Percentiles rank a stretch among this genome's conserved stretches.
phyloP scores from a whole-genome alignment of 1,284 basidiomycete genomes.

The Ganoderma meredithae region DNA sequence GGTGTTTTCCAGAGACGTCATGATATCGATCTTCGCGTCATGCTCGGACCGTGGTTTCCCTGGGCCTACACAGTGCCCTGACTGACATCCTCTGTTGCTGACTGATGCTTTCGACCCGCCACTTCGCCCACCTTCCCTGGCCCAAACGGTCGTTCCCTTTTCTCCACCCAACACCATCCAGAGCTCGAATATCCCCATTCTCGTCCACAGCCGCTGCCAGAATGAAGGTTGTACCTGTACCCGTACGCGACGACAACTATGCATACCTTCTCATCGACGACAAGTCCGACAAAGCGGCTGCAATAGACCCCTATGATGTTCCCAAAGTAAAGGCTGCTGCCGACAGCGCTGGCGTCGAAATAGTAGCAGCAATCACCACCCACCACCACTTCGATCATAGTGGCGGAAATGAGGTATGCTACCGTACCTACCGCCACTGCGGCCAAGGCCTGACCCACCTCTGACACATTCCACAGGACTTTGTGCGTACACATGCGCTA shows the following conservation, averaged over 20 bases:
- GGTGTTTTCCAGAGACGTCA: no score
- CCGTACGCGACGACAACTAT: conserved; percentile 87
- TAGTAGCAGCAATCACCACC: conserved; percentile 84
- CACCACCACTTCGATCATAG: conserved; percentile 93
- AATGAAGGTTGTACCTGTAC: conserved; percentile 82
- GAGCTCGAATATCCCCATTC: conserved; percentile 29
- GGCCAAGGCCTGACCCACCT: not conserved
- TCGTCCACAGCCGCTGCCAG: conserved; percentile 36
- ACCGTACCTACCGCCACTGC: conserved; percentile 35
- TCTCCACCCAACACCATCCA: not conserved
- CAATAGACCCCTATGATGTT: conserved; percentile 86
- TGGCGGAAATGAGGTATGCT: conserved; percentile 76
- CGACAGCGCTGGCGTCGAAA: conserved; percentile 68
- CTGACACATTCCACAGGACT: conserved; percentile 48
- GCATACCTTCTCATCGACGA: conserved; percentile 89
- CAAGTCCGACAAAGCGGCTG: conserved; percentile 73
- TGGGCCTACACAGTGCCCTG: no score
- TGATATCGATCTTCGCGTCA: no score
- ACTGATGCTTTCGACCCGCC: conserved; percentile 17
- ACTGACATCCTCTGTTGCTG: conserved; percentile 6
- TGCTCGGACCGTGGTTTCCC: no score
- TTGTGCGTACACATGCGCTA: conserved; percentile 52
- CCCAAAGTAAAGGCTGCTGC: conserved; percentile 76
- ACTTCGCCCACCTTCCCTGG: conserved; percentile 13
- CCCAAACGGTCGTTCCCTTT: conserved; percentile 10